Evolutionary conservation across 2,329 filamentous ascomycete species (phyloP).

Genomic region (Cladosporium sp.): DNA sequence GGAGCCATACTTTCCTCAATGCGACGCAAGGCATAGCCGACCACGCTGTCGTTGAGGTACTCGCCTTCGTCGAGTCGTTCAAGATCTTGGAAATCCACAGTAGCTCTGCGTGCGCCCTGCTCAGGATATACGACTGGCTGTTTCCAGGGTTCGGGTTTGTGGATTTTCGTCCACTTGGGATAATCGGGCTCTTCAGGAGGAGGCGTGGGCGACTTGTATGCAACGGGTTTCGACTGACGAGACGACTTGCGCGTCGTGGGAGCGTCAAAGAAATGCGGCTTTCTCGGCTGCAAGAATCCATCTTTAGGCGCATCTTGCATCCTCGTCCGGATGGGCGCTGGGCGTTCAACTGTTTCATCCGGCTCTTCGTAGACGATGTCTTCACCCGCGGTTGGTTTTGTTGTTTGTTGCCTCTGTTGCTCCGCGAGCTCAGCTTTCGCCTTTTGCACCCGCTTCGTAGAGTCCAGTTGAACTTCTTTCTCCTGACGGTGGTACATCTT

Average conservation of each 20-base stretch:
- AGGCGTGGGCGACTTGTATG: constrained; percentile 6
- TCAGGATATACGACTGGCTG: constrained; percentile 57
- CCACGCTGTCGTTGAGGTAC: constrained; percentile 87
- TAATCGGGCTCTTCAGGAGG: constrained; percentile 15
- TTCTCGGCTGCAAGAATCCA: neutral
- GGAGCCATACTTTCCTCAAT: constrained; percentile 28
- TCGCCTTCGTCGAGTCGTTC: constrained; percentile 74
- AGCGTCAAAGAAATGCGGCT: neutral
- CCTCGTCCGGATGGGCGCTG: neutral
- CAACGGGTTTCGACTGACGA: constrained; percentile 16
- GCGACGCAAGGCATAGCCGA: constrained; percentile 74
- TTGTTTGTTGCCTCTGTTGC: neutral
- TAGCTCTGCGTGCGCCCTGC: constrained; percentile 56
- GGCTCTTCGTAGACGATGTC: neutral
- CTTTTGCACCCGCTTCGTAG: neutral
- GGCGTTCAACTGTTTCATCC: neutral
- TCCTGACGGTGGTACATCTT: neutral
- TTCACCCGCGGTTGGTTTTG: neutral
- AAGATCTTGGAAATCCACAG: constrained; percentile 68
- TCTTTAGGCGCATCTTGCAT: neutral
- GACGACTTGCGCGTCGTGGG: constrained; percentile 16
- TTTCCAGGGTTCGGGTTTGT: constrained; percentile 25
- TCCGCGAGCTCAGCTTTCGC: neutral
- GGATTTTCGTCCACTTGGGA: constrained; percentile 21
- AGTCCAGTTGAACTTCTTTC: neutral